Evolutionary conservation across 75 land plant species (phyloP).

Genomic region (Cunninghamia lanceolata): DNA sequence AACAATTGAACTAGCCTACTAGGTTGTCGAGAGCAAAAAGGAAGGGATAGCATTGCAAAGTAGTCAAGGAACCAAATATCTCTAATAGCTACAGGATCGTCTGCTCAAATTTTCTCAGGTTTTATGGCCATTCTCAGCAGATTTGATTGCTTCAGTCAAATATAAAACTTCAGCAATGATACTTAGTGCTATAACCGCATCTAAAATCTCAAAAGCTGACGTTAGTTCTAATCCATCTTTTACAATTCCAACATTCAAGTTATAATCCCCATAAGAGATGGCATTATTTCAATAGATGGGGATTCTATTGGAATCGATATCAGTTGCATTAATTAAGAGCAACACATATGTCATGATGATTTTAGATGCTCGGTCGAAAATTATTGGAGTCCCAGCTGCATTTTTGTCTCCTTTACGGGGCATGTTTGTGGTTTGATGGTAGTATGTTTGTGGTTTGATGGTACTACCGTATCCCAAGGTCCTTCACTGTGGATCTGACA

Average conservation of each 20-base stretch:
- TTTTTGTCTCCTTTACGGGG: conserved; percentile 75
- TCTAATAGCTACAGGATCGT: conserved; percentile 42
- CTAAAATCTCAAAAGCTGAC: conserved; percentile 84
- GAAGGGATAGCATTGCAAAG: conserved; percentile 27
- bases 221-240: conserved; percentile 90
- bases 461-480: conserved; percentile 86
- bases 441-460: too few species aligned
- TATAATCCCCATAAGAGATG: conserved; percentile 95
- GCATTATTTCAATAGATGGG: conserved; percentile 85
- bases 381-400: conserved; percentile 45
- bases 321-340: conserved; percentile 60
- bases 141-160: conserved; percentile 54
- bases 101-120: conserved; percentile 55
- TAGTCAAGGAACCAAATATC: conserved; percentile 39
- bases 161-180: conserved; percentile 83
- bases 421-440: conserved; percentile 51
- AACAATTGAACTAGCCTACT: conserved; percentile 45
- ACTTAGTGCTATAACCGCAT: conserved; percentile 88
- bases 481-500: conserved; percentile 94
- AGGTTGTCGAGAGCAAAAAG: conserved; percentile 45
- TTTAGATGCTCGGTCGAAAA: conserved; percentile 40
- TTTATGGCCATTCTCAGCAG: conserved; percentile 68
- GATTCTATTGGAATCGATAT: conserved; percentile 70
- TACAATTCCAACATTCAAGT: conserved; percentile 84
- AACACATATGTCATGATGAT: conserved; percentile 44